Conservation (phyloP, 441 rosid species). For the Daphne laureola region DNA sequence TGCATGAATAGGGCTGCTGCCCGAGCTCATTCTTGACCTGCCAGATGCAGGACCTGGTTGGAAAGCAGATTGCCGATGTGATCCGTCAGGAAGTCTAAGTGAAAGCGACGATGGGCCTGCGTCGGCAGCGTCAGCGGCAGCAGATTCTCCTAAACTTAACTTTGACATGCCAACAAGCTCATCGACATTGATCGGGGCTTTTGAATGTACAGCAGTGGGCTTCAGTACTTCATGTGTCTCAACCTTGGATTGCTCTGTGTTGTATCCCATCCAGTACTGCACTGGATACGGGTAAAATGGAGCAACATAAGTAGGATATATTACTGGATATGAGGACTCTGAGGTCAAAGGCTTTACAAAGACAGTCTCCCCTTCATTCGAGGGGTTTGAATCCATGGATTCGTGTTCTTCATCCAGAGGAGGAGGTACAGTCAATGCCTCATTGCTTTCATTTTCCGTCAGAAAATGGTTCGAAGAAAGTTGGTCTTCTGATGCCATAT, state of each 20-base stretch:
- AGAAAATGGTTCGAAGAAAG: constrained; percentile 26
- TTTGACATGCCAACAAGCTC: constrained; percentile 71
- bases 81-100: constrained; percentile 41
- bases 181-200: constrained; percentile 56
- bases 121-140: constrained; percentile 31
- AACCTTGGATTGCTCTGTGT: constrained; percentile 35
- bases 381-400: constrained; percentile 90
- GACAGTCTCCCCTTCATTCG: constrained; percentile 48
- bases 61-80: constrained; percentile 65
- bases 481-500: constrained; percentile 51
- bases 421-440: constrained; percentile 35
- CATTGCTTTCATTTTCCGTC: constrained; percentile 36
- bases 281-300: constrained; percentile 55
- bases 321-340: constrained; percentile 48
- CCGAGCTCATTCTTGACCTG: constrained; percentile 31
- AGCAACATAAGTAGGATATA: constrained; percentile 70
- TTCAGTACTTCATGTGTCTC: constrained; percentile 68
- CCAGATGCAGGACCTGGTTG: constrained; percentile 52
- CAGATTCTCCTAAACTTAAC: constrained; percentile 54
- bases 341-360: constrained; percentile 35
- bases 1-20: constrained; percentile 47
- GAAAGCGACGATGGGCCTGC: constrained; percentile 47
- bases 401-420: constrained; percentile 71
- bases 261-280: constrained; percentile 58
- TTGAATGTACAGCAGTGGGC: constrained; percentile 68